phyloP scores from a whole-genome alignment of 2,329 filamentous ascomycete species.

The Penicillium sp. region DNA sequence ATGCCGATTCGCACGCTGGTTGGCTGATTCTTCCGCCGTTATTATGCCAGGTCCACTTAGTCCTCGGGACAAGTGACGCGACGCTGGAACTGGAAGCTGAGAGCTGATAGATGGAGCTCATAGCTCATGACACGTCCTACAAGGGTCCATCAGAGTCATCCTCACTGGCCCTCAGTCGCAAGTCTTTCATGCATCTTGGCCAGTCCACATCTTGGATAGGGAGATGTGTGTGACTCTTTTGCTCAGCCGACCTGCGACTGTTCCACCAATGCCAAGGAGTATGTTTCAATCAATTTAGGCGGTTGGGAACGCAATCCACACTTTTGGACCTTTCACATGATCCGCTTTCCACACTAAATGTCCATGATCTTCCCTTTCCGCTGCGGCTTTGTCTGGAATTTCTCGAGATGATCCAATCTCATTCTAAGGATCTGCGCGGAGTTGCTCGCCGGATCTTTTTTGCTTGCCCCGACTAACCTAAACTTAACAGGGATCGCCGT shows the following conservation, averaged over 20 bases:
- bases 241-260: not conserved
- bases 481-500: slow-evolving; percentile 2
- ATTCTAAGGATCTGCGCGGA: not conserved
- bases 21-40: slow-evolving; percentile 15
- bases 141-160: not conserved
- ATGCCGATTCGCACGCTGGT: slow-evolving; percentile 2
- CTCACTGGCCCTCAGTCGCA: not conserved
- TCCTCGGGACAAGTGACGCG: slow-evolving; percentile 14
- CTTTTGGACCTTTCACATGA: slow-evolving; percentile 9
- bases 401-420: slow-evolving; percentile 5
- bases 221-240: not conserved
- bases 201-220: not conserved
- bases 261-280: slow-evolving; percentile 1
- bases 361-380: not conserved
- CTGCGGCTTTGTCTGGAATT: not conserved
- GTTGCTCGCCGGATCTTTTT: slow-evolving; percentile 5
- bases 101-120: slow-evolving; percentile 16
- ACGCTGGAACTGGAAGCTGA: slow-evolving; percentile 11
- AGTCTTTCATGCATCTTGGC: slow-evolving; percentile 8
- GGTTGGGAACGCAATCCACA: slow-evolving; percentile 1
- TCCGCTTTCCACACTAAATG: not conserved
- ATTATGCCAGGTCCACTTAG: slow-evolving; percentile 13
- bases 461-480: slow-evolving; percentile 3
- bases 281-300: not conserved
- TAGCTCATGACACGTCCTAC: slow-evolving; percentile 11